Conservation (phyloP, 345 rosid genomes). For the Brassica rapa region DNA sequence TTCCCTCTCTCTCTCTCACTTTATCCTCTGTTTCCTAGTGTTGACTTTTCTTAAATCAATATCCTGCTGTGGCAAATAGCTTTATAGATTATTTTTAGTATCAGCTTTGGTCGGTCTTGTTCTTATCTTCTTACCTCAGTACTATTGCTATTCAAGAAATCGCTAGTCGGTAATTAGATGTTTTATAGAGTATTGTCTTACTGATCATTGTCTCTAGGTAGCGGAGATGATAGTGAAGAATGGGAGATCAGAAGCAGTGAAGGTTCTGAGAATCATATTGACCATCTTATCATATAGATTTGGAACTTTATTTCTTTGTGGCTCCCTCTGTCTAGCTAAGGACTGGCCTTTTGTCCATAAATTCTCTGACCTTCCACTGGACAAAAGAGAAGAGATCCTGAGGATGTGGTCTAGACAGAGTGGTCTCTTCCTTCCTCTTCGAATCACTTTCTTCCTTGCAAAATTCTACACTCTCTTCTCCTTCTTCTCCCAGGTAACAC, state of each 20-base stretch:
- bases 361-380: constrained; percentile 61
- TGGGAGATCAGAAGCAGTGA: constrained; percentile 44
- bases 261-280: constrained; percentile 45
- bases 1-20: constrained; percentile 7
- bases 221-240: constrained; percentile 61
- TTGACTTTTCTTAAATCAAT: no score
- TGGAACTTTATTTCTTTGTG: constrained; percentile 72
- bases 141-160: no score
- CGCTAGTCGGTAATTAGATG: no score
- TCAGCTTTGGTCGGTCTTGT: no score
- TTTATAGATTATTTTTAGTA: no score
- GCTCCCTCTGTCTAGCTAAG: constrained; percentile 55
- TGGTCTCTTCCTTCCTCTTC: constrained; percentile 44
- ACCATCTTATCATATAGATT: constrained; percentile 59
- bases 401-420: constrained; percentile 55
- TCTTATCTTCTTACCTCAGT: no score
- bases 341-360: constrained; percentile 69
- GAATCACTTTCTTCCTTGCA: constrained; percentile 51
- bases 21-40: no score
- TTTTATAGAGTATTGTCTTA: background rate
- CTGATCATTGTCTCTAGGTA: constrained; percentile 14
- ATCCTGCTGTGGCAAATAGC: no score
- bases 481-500: constrained; percentile 59
- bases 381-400: constrained; percentile 61
- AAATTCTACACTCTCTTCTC: constrained; percentile 54